Percentiles rank a stretch among this genome's conserved stretches.
These are phyloP conservation scores for Penicillium brasilianum DNA, from an alignment of 2,329 filamentous ascomycete genomes.

Conservation along the genomic window DNA sequence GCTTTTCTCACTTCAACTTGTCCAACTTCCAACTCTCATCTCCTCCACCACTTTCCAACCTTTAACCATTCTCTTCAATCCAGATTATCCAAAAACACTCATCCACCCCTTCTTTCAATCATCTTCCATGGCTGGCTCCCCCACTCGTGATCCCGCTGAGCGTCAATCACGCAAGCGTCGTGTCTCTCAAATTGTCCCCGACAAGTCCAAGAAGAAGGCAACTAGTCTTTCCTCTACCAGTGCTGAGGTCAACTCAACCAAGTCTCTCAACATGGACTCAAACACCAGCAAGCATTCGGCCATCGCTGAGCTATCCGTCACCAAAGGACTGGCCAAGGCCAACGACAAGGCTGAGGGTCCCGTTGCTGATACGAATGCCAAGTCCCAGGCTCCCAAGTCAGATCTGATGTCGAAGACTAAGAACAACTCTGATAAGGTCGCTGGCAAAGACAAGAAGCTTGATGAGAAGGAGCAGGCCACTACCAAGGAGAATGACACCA, in stretches of 20 bases:
- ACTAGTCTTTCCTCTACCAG: neutral
- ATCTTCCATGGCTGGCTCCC: neutral
- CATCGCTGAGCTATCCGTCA: neutral
- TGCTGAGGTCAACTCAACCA: neutral
- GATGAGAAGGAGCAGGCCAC: neutral
- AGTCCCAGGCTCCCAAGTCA: neutral
- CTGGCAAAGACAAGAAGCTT: neutral
- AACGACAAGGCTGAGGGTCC: neutral
- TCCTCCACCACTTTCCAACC: neutral
- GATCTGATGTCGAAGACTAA: neutral
- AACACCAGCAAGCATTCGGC: neutral
- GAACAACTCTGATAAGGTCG: neutral
- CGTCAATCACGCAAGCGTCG: neutral
- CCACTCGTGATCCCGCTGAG: neutral
- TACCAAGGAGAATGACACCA: neutral
- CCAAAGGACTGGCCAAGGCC: neutral
- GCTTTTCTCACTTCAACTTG: neutral
- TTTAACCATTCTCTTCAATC: too few species aligned
- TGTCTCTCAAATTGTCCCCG: neutral
- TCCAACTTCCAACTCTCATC: neutral
- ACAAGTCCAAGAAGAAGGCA: neutral
- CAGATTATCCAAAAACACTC: neutral
- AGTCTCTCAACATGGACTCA: neutral
- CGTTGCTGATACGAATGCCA: neutral
- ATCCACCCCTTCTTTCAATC: neutral